Evolutionary conservation across 495 filamentous ascomycete species (phyloP), one percentile per base, ranked within the genome.

Genomic region (Pseudevernia furfuracea): DNA sequence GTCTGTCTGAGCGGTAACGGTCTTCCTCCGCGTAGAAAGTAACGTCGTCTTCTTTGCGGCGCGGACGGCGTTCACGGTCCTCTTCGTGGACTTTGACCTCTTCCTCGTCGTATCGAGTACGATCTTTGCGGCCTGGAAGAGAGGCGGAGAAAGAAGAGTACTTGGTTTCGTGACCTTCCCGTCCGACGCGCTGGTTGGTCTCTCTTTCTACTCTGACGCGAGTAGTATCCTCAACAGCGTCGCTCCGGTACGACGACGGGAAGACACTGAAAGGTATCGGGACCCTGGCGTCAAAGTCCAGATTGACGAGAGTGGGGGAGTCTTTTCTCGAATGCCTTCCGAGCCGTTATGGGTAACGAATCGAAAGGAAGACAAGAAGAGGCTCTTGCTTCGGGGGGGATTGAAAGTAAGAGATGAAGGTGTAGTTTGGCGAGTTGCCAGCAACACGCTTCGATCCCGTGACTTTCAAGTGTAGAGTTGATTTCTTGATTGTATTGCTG

Each of bases 201-300:
- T 94, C 87, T 79, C 89, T 87, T 85, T 97, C 89, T 86, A 92
- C 87, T 85, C 83, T 84, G 79, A 80, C 86, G 77, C 82, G 84
- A 79, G 87, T 85, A 82, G 86, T 82, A 60, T 71, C 69, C 80
- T 87, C 69, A 83, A 86, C 88, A 84, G 85, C 84, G 86, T 94
- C 90, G 84, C 82, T 88, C 87, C 89, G 86, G 85, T 96, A 97
- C 78, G 93, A 89, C 76, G 91, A 96, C 82, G 93, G 93, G 88
- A 97, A 96, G 87, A 97, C 88, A 87, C 92, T 96, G 87, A 96
- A 93, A 78, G 93, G 93, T 79, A 97, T 95, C 81, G 93, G 93
- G 78, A 97, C 90, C 78, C 91, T 89, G 82, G 92, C 92, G 89
- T 97, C 92, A 91, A 96, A 97, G 88, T 97, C 92, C 62, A 97